Percentiles rank a stretch among this genome's conserved stretches.
Evolutionary conservation across 208 protist genomes (phyloP).

Genomic region (Wallacemonas sp.): DNA sequence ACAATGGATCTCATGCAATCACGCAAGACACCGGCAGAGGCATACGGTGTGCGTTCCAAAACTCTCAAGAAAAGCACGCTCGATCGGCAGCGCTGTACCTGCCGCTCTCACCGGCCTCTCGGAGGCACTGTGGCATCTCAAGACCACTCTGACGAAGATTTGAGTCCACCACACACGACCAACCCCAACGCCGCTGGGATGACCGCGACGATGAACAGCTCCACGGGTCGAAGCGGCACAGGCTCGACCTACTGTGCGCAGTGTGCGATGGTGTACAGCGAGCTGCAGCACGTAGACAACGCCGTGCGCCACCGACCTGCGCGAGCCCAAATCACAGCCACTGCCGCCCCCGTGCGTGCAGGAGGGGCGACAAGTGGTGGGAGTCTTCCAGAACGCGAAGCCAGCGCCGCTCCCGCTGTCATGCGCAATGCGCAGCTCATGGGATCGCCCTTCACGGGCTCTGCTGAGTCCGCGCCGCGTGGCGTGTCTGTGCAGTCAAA

Average conservation of each 20-base stretch:
- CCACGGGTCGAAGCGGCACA: background rate
- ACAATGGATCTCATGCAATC: background rate
- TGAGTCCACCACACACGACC: background rate
- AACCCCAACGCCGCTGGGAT: background rate
- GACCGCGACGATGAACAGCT: background rate
- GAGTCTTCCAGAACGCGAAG: background rate
- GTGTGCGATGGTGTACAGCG: conserved; percentile 18
- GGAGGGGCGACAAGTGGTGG: too few relatives aligned
- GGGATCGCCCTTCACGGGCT: conserved; percentile 17
- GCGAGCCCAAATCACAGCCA: too few relatives aligned
- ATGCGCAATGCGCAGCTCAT: conserved; percentile 7
- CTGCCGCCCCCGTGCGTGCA: too few relatives aligned
- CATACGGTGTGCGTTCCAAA: background rate
- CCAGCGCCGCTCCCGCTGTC: background rate
- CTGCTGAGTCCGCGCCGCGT: too few relatives aligned
- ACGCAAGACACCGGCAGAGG: conserved; percentile 1
- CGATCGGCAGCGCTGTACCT: background rate
- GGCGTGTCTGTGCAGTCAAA: too few relatives aligned
- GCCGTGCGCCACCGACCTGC: background rate
- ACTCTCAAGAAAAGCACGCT: background rate
- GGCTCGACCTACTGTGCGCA: conserved; percentile 8
- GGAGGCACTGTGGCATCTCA: background rate
- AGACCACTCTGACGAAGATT: conserved; percentile 2
- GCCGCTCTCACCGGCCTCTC: background rate
- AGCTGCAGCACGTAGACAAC: conserved; percentile 14